These are phyloP conservation scores for Ustilago curta DNA, from an alignment of 1,284 basidiomycete genomes.

Conservation along the genomic window DNA sequence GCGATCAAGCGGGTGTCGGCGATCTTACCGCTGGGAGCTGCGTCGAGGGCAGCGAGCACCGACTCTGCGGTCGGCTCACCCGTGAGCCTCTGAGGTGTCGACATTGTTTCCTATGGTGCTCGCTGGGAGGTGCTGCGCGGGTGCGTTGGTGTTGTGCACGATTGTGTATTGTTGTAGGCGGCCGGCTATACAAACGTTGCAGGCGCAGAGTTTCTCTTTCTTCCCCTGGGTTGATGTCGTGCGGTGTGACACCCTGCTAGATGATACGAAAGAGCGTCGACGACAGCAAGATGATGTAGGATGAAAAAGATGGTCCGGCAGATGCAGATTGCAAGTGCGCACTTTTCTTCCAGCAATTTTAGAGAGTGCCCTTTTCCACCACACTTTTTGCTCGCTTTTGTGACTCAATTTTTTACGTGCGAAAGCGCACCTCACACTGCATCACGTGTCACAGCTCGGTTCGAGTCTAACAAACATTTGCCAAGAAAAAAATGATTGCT, in stretches of 20 bases:
- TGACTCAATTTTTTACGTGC: slow-evolving; percentile 28
- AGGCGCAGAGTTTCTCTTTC: too few relatives aligned
- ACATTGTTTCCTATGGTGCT: slow-evolving; percentile 19
- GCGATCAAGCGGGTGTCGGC: slow-evolving; percentile 56
- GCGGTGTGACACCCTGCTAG: neutral
- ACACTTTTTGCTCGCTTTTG: slow-evolving; percentile 15
- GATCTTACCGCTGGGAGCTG: slow-evolving; percentile 54
- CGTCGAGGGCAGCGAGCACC: slow-evolving; percentile 55
- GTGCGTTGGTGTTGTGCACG: neutral
- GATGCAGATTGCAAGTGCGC: slow-evolving; percentile 10
- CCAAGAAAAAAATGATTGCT: neutral
- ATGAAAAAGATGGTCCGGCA: neutral
- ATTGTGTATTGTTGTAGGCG: neutral
- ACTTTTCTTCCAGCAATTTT: slow-evolving; percentile 11
- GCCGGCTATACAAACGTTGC: too few relatives aligned
- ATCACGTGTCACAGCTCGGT: neutral
- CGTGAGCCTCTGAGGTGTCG: slow-evolving; percentile 29
- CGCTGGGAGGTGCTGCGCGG: neutral
- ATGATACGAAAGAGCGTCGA: neutral
- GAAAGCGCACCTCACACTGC: slow-evolving; percentile 11
- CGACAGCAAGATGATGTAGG: slow-evolving; percentile 1
- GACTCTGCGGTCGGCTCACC: slow-evolving; percentile 56
- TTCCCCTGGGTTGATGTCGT: neutral
- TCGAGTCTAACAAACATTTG: slow-evolving; percentile 3
- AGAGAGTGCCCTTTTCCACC: slow-evolving; percentile 15